Evolutionary conservation across 257 asterid genomes (phyloP).

Genomic region (Petrea volubilis): DNA sequence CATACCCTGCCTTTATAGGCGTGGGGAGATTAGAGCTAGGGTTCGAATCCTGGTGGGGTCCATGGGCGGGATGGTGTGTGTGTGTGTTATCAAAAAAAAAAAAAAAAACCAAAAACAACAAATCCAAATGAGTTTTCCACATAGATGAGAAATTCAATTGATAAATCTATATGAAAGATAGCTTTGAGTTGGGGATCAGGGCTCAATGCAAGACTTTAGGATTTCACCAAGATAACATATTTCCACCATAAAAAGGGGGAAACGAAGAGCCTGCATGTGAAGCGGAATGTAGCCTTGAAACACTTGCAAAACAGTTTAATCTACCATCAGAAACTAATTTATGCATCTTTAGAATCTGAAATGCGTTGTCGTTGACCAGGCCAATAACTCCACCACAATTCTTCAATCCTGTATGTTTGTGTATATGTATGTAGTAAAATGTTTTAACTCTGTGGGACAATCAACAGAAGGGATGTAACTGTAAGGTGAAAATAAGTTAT

Average conservation of each 20-base stretch:
- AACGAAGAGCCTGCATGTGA: not conserved
- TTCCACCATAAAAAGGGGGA: not conserved
- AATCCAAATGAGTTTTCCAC: not conserved
- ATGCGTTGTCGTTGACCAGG: not conserved
- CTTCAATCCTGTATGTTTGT: too few species aligned
- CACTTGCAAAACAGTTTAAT: not conserved
- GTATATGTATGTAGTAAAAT: too few species aligned
- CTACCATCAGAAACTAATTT: not conserved
- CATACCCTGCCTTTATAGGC: too few species aligned
- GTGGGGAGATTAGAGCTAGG: too few species aligned
- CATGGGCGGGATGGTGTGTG: too few species aligned
- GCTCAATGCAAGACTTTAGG: not conserved
- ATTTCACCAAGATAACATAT: conserved; percentile 5
- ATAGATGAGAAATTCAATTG: not conserved
- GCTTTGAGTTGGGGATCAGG: not conserved
- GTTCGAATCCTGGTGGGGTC: too few species aligned
- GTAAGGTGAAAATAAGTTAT: too few species aligned
- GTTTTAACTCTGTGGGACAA: too few species aligned
- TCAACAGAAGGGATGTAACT: too few species aligned
- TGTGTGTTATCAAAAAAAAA: too few species aligned
- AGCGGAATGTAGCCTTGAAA: not conserved
- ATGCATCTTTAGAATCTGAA: not conserved
- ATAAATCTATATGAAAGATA: not conserved
- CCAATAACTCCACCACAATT: not conserved
- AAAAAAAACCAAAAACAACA: not conserved